A percentile compares a stretch with the other conserved stretches of the same genome.
phyloP scores from a whole-genome alignment of 345 rosid species.

The Adansonia digitata region DNA sequence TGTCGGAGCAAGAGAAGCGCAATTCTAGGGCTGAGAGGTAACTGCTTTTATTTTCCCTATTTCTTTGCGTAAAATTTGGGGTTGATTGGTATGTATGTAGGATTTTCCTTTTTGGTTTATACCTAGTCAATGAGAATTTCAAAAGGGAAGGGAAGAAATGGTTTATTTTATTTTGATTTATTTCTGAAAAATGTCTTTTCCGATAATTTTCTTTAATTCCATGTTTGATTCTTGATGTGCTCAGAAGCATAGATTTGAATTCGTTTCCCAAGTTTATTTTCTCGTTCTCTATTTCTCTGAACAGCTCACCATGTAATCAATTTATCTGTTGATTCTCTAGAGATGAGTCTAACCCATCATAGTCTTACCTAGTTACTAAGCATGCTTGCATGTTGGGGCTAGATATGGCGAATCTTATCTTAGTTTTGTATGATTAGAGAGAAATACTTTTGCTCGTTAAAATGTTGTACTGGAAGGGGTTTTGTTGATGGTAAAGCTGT shows the following conservation, averaged over 20 bases:
- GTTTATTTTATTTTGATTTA: background rate
- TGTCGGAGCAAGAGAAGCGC: constrained; percentile 88
- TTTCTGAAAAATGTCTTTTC: background rate
- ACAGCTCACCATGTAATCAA: background rate
- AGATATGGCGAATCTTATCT: background rate
- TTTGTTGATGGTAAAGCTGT: background rate
- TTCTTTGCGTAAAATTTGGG: background rate
- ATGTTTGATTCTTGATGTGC: background rate
- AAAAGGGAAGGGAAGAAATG: no score
- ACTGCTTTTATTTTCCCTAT: background rate
- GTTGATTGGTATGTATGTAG: constrained; percentile 4
- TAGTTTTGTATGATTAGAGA: background rate
- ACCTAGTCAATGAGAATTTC: background rate
- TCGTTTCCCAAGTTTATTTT: background rate
- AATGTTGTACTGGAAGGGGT: background rate
- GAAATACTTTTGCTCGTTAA: background rate
- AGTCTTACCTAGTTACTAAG: background rate
- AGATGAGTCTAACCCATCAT: background rate
- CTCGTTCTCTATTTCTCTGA: background rate
- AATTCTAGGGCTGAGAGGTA: constrained; percentile 94
- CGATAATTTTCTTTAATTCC: background rate
- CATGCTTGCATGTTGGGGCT: background rate
- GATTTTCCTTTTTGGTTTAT: constrained; percentile 12
- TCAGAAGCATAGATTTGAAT: background rate
- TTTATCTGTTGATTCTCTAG: background rate